A percentile compares a stretch with the other conserved stretches of the same genome.
phyloP scores from a whole-genome alignment of 2,329 filamentous ascomycete species.

The Grosmannia clavigera region DNA sequence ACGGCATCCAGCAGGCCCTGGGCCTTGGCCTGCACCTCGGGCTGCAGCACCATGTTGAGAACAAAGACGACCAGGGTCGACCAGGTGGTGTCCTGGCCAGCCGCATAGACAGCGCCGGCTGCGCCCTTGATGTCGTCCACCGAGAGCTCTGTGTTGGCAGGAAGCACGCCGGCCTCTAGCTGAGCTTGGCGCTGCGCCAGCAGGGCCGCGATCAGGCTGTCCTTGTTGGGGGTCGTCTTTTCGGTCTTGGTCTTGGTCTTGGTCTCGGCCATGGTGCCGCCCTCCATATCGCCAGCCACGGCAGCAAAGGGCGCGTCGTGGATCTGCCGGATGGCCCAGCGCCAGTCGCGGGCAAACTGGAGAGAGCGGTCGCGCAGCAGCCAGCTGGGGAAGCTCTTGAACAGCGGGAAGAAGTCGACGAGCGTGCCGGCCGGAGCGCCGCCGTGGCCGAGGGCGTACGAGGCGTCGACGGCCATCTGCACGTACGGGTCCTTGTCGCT shows the following conservation, averaged over 20 bases:
- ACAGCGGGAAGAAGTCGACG: constrained; percentile 10
- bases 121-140: constrained; percentile 23
- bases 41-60: constrained; percentile 32
- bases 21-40: constrained; percentile 27
- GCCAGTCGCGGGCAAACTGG: constrained; percentile 6
- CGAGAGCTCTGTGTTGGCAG: constrained; percentile 14
- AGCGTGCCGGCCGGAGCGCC: constrained; percentile 10
- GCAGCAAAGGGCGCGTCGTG: constrained; percentile 17
- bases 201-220: constrained; percentile 3
- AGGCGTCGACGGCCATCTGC: constrained; percentile 20
- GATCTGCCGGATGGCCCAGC: constrained; percentile 13
- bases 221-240: neutral
- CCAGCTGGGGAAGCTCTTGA: constrained; percentile 10
- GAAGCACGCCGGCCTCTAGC: constrained; percentile 9
- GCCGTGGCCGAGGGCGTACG: constrained; percentile 10
- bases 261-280: neutral
- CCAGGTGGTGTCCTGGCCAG: constrained; percentile 30
- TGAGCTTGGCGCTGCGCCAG: constrained; percentile 6
- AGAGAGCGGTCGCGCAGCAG: constrained; percentile 7
- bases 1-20: constrained; percentile 28
- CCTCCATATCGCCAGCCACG: neutral
- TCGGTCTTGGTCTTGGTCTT: too few relatives aligned
- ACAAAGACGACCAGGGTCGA: constrained; percentile 28
- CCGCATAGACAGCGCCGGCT: constrained; percentile 24
- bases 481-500: constrained; percentile 27